Base-by-base conservation (phyloP, 805 yeast species). In the Huiozyma sinensis region DNA sequence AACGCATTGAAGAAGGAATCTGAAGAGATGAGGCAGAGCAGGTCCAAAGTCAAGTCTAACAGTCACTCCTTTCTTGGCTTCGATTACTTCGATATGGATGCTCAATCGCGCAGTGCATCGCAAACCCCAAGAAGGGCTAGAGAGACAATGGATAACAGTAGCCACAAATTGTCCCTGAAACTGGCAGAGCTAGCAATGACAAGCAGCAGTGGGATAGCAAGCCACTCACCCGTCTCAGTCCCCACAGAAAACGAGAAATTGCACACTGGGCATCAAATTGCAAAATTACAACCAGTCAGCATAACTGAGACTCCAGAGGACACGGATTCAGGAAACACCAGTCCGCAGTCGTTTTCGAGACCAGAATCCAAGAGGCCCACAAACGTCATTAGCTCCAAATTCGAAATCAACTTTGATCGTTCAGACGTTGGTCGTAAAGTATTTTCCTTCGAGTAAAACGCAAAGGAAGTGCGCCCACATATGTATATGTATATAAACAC, bases 391-490 rank as follows among this genome's bases (percentile, higher is more conserved):
- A 49, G 54, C 38, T 56, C 60, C 3, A 56, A 54, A 30, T 67
- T 66, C 36, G 69, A 66, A 41, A 64, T 65, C 13, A 59, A 65
- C 48, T 67, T 67, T 43, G 71, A 67, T 43, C 64, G 71, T 46
- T 64, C 67, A 5, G 50, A 53, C 24, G 68, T 67, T n/a, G 71
- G 71, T 4, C 65, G 62, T 48, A 67, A 65, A 41, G 63, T 67
- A 7, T 44, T 50, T 8, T 52, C 61, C 2, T 47, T 46, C 33
- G 55, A 53, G 29, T 52, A 30, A 42, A 6, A 11, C 6, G 24
- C 24, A 4, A 17, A 17, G 24, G 24, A 17, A 17, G 24, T 17
- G 24, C 24, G 24, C 24, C 4, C 24, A n/a, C 41, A 38, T 24
- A 28, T n/a, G n/a, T n/a, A n/a, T 38, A 31, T 31, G 33, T 11